Conservation (phyloP, 1,284 basidiomycete species). For the Coniophora puteana region DNA sequence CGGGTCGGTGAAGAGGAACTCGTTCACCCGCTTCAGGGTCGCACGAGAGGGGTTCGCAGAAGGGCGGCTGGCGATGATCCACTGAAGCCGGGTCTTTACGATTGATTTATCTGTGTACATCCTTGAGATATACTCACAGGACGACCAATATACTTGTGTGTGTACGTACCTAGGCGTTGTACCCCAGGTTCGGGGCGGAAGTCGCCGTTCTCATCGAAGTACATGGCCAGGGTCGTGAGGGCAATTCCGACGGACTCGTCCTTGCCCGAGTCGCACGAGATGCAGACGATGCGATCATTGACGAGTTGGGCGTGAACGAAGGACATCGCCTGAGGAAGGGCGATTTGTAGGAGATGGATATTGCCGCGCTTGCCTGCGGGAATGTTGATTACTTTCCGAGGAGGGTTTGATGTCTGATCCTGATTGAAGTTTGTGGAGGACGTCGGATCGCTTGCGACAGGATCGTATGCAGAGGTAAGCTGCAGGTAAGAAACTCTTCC, state of each 20-base stretch:
- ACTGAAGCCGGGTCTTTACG: constrained; percentile 69
- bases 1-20: constrained; percentile 56
- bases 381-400: constrained; percentile 28
- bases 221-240: constrained; percentile 50
- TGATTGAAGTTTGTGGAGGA: constrained; percentile 1
- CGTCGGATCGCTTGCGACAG: too few relatives aligned
- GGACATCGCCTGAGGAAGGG: constrained; percentile 46
- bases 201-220: constrained; percentile 53
- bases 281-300: constrained; percentile 36
- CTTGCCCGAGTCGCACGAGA: constrained; percentile 54
- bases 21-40: constrained; percentile 77
- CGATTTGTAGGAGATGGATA: constrained; percentile 40
- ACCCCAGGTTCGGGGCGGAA: constrained; percentile 16
- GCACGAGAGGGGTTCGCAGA: constrained; percentile 71
- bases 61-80: constrained; percentile 74
- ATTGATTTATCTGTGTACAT: constrained; percentile 46
- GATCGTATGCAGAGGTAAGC: neutral
- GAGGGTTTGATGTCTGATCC: neutral
- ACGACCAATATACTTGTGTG: neutral
- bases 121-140: neutral
- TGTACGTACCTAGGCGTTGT: constrained; percentile 7
- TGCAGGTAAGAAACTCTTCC: neutral
- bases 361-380: constrained; percentile 53
- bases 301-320: constrained; percentile 44
- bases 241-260: constrained; percentile 64